Evolutionary conservation across 2,329 filamentous ascomycete genomes (phyloP).

Genomic region (Hypoxylon sp.): DNA sequence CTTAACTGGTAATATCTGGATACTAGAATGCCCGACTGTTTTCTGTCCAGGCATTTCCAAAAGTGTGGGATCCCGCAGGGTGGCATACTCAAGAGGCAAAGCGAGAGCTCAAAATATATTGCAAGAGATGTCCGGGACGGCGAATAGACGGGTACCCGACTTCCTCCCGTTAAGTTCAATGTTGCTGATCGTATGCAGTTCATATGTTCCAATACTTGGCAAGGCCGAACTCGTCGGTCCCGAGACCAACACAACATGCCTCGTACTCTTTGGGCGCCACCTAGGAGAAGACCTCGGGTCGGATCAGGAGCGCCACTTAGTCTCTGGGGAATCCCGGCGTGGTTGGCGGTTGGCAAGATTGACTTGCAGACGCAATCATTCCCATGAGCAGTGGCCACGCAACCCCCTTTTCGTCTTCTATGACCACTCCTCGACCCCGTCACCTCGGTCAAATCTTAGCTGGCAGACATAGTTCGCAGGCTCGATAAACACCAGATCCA

Average conservation of each 20-base stretch:
- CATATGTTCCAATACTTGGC: too few species aligned
- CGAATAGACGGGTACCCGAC: neutral
- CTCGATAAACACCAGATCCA: slow-evolving; percentile 23
- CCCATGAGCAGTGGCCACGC: neutral
- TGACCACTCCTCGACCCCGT: slow-evolving; percentile 23
- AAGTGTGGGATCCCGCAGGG: too few species aligned
- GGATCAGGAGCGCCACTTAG: neutral
- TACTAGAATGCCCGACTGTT: too few species aligned
- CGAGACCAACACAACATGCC: neutral
- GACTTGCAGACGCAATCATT: slow-evolving; percentile 2
- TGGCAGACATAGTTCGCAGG: slow-evolving; percentile 5
- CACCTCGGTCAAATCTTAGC: too few species aligned
- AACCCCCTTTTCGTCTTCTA: slow-evolving; percentile 14
- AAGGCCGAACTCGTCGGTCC: too few species aligned
- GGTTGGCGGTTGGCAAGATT: neutral
- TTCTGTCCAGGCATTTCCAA: too few species aligned
- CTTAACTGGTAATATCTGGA: too few species aligned
- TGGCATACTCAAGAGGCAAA: too few species aligned
- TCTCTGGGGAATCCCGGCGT: neutral
- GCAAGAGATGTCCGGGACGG: too few species aligned
- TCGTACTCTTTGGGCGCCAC: neutral
- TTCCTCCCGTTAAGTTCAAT: slow-evolving; percentile 20
- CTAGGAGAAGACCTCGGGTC: neutral
- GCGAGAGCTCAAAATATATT: too few species aligned
- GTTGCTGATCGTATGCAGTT: slow-evolving; percentile 14